Evolutionary conservation across 179 eudicot species (phyloP).

Genomic region (Actinidia arguta): DNA sequence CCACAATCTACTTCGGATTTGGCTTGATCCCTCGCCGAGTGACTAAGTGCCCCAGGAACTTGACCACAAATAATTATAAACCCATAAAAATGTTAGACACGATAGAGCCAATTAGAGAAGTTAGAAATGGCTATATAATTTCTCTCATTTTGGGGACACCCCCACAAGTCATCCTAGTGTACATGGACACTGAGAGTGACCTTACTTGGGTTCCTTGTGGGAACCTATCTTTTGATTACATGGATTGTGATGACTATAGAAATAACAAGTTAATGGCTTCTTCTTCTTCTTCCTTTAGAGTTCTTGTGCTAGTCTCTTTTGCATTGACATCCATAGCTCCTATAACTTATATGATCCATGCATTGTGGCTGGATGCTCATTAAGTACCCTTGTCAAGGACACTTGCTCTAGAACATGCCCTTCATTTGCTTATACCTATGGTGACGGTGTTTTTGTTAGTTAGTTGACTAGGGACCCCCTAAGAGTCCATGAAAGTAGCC

Average conservation of each 20-base stretch:
- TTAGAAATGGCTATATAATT: conserved; percentile 64
- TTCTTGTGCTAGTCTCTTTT: conserved; percentile 49
- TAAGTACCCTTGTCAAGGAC: conserved; percentile 40
- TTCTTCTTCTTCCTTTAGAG: conserved; percentile 57
- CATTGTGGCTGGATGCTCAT: conserved; percentile 55
- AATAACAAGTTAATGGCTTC: conserved; percentile 35
- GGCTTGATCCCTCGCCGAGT: no score
- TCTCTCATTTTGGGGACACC: conserved; percentile 64
- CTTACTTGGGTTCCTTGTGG: conserved; percentile 80
- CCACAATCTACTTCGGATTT: no score
- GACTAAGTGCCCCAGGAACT: no score
- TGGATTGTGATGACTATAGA: conserved; percentile 56
- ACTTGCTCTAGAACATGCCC: conserved; percentile 71
- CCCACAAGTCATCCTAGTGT: conserved; percentile 58
- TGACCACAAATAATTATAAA: no score
- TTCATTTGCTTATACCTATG: conserved; percentile 58
- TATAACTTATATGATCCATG: conserved; percentile 58
- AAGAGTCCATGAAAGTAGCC: conserved; percentile 39
- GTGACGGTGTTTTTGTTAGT: conserved; percentile 49
- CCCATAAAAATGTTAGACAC: conserved; percentile 35
- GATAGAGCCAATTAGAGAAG: conserved; percentile 54
- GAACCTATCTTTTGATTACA: conserved; percentile 58
- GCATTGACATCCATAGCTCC: conserved; percentile 56
- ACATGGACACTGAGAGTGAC: conserved; percentile 70
- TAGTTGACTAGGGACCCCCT: conserved; percentile 55